Base-by-base conservation (phyloP, 306 rosid genomes). In the Neltuma alba region DNA sequence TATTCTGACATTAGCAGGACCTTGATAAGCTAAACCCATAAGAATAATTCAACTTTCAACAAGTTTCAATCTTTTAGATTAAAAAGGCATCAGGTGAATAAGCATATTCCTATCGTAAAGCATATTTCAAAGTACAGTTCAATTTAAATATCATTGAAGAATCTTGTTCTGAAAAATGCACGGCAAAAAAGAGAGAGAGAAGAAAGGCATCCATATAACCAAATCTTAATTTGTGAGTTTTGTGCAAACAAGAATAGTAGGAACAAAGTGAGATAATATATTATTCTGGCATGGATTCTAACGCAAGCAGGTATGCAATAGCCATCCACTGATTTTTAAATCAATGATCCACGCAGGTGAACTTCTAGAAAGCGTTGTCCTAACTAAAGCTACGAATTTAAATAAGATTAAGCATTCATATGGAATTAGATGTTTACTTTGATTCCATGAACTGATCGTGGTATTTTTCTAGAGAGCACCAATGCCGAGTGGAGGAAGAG, bases 401-500 rank as follows among this genome's bases (percentile, higher is more conserved):
- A 11, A 34, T 33, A 25, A 31, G 54, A 63, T 11, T 78, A 72
- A 62, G 62, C 31, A 73, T 70, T 42, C 69, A 33, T n/a, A 72
- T 25, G 80, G 64, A 72, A 74, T 60, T 64, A 82, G 64, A 76
- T 36, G 36, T 52, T 83, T 89, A 95, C 99, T 68, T 83, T 90
- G 82, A 95, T 89, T 80, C 99, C 93, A 28, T 82, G 79, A 82
- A 88, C 88, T 13, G 99, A 95, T 82, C 94, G 87, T 6, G 98
- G 99, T 81, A 95, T 93, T 83, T 88, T 95, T 89, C 99, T 70
- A 42, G 99, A 95, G 47, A 95, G 98, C 76, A 95, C 99, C 87
- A 95, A 77, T 25, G 99, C 99, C 44, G 99, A 95, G 86, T 95
- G 99, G 71, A 95, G 97, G 87, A 95, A 95, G 83, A 95, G 98